Base-by-base conservation (phyloP, 2,329 filamentous ascomycete genomes). In the Geosmithia flava region DNA sequence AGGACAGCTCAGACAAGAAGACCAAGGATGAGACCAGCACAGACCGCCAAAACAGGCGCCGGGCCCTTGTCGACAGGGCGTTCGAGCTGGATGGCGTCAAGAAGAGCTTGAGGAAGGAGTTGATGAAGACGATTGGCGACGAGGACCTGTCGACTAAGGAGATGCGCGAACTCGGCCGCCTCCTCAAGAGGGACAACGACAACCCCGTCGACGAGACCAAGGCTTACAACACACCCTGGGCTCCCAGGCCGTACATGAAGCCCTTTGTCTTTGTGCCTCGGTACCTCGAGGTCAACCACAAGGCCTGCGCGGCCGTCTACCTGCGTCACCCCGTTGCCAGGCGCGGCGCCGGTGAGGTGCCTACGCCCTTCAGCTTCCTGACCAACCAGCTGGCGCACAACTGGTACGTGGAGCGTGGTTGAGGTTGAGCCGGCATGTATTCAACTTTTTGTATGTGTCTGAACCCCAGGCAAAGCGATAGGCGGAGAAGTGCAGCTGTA, bases 271-370 rank as follows among this genome's bases (percentile, higher is more conserved):
- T 95, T 66, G 89, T 98, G 55, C 93, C 93, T 11, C 75, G 86
- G 48, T 98, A 97, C 65, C 78, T 98, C 51, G 94, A 98, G 69
- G 93, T 98, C 57, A 96, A 97, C 72, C 93, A 95, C 66, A 94
- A 90, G 60, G 85, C 97, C 58, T 98, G 93, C 67, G 84, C 90
- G 1, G 93, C 93, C 11, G 89, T 98, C 41, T 98, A 98, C 65
- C 70, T 98, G 52, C 78, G 93, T 50, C 91, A 98, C 70, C 93
- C 93, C 0, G 91, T 97, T 42, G 93, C 88, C 23, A 76, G 90
- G 51, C 83, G 83, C 2, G 89, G 90, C 11, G 59, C 79, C 54
- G 82, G 85, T 3, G 93, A 91, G 65, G 84, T 91, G 51, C 91
- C 91, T 1, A 88, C 87, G 20, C 91, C 91, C 17, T 96, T 89